Conservation (phyloP, 1,139 yeast species). For the Pichia sp. region DNA sequence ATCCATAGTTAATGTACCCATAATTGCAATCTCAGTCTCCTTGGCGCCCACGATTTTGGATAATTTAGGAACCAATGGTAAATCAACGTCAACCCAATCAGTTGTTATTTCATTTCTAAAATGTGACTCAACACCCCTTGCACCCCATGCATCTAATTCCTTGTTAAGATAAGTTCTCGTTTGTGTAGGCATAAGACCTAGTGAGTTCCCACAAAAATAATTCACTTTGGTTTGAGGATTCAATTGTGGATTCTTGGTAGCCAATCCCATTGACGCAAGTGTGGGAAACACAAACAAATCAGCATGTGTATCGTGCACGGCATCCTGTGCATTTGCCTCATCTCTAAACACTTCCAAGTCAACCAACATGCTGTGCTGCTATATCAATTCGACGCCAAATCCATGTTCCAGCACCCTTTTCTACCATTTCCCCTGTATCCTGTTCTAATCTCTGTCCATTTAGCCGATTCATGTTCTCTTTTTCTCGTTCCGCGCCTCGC, state of each 20-base stretch:
- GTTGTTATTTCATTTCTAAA: constrained; percentile 47
- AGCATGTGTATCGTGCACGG: constrained; percentile 14
- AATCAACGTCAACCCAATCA: constrained; percentile 78
- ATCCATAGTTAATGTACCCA: constrained; percentile 81
- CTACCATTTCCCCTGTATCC: no score
- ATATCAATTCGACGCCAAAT: no score
- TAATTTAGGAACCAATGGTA: constrained; percentile 62
- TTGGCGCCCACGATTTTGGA: constrained; percentile 74
- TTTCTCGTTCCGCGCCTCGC: no score
- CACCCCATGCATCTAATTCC: constrained; percentile 79
- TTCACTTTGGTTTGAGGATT: constrained; percentile 28
- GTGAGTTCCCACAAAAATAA: constrained; percentile 85
- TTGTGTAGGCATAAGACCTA: constrained; percentile 77
- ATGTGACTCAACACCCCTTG: constrained; percentile 78
- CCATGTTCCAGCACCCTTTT: no score
- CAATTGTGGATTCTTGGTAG: constrained; percentile 2
- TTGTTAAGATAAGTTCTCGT: constrained; percentile 52
- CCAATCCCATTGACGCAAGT: constrained; percentile 25
- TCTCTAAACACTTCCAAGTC: background rate
- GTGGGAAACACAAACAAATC: constrained; percentile 29
- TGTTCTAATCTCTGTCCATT: no score
- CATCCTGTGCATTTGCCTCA: constrained; percentile 20
- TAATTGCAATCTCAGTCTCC: constrained; percentile 69
- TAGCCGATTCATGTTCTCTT: no score
- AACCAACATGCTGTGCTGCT: no score